phyloP scores from a whole-genome alignment of 345 rosid genomes.

The Gynandropsis gynandra region DNA sequence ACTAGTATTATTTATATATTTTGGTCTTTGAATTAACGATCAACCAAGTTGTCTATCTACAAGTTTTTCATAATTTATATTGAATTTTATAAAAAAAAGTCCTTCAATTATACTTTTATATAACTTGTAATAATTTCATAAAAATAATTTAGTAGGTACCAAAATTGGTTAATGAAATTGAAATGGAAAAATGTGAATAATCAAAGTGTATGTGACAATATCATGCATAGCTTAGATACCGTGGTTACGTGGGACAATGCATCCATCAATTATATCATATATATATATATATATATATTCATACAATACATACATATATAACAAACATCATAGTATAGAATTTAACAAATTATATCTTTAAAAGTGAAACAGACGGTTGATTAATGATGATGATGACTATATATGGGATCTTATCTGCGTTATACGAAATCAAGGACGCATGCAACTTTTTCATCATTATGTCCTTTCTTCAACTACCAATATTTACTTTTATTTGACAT shows the following conservation, averaged over 20 bases:
- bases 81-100: too few relatives aligned
- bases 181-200: too few relatives aligned
- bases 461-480: conserved; percentile 33
- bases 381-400: conserved; percentile 29
- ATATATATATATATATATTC: conserved; percentile 9
- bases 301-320: neutral
- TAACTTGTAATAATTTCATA: too few relatives aligned
- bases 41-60: too few relatives aligned
- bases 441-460: conserved; percentile 35
- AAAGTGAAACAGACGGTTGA: conserved; percentile 22
- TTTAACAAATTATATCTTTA: conserved; percentile 14
- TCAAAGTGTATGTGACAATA: conserved; percentile 13
- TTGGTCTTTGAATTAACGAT: too few relatives aligned
- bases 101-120: too few relatives aligned
- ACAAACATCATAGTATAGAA: conserved; percentile 24
- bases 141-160: too few relatives aligned
- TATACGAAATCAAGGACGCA: conserved; percentile 36
- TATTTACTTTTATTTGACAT: neutral
- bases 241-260: conserved; percentile 25
- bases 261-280: neutral
- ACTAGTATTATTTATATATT: too few relatives aligned
- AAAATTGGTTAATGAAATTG: too few relatives aligned
- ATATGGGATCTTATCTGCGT: conserved; percentile 32
- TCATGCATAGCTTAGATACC: conserved; percentile 23
- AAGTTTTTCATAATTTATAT: too few relatives aligned